Percentiles rank a stretch among this genome's conserved stretches.
These are phyloP conservation scores for Saccharomycopsis vini DNA, from an alignment of 805 yeast species.

Conservation along the genomic window DNA sequence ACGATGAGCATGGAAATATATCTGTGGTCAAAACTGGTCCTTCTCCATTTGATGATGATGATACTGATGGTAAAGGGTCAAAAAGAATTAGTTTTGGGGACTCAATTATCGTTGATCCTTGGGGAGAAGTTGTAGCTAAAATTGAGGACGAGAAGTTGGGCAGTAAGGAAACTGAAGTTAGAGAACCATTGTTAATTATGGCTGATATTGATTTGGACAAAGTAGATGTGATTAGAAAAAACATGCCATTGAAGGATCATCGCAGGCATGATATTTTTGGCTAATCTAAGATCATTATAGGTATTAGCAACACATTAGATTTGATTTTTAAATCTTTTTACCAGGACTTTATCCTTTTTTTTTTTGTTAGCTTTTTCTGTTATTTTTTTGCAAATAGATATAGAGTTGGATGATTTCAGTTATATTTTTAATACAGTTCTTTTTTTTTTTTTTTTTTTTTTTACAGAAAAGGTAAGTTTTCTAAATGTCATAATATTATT, in stretches of 20 bases:
- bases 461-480: too few species aligned
- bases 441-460: too few species aligned
- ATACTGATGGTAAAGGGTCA: constrained; percentile 17
- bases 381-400: too few species aligned
- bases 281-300: too few species aligned
- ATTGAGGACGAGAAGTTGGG: constrained; percentile 34
- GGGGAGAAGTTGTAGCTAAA: constrained; percentile 71
- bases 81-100: constrained; percentile 78
- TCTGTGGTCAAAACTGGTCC: constrained; percentile 7
- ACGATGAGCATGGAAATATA: constrained; percentile 19
- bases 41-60: constrained; percentile 10
- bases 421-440: too few species aligned
- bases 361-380: too few species aligned
- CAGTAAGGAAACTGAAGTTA: too few species aligned
- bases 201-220: constrained; percentile 59
- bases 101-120: constrained; percentile 80
- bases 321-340: too few species aligned
- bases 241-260: constrained; percentile 75
- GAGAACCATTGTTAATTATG: constrained; percentile 34
- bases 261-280: constrained; percentile 55
- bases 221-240: constrained; percentile 43
- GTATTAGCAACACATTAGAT: too few species aligned
- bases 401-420: too few species aligned
- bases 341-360: too few species aligned
- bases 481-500: too few species aligned